Percentiles rank a stretch among this genome's conserved stretches.
Evolutionary conservation across 345 rosid genomes (phyloP).

Genomic region (Acer saccharum): DNA sequence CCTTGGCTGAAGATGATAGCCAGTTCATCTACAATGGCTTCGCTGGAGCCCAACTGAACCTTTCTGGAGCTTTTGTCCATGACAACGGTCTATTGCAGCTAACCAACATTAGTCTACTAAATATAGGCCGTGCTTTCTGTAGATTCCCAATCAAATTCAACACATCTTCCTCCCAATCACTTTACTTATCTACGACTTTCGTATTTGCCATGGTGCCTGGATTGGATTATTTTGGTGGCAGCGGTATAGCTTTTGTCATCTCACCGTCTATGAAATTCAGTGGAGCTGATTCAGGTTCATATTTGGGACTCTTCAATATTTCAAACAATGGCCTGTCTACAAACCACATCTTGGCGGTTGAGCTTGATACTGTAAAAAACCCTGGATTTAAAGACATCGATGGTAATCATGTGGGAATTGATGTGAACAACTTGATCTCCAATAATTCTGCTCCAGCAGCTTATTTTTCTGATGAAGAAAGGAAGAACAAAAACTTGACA

Average conservation of each 20-base stretch:
- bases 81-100: constrained; percentile 59
- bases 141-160: neutral
- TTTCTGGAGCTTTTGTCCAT: constrained; percentile 24
- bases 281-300: constrained; percentile 15
- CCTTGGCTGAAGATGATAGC: neutral
- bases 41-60: neutral
- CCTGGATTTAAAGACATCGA: too few species aligned
- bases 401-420: too few species aligned
- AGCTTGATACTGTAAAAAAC: constrained; percentile 25
- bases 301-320: constrained; percentile 25
- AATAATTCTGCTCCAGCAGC: too few species aligned
- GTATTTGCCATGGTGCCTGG: constrained; percentile 43
- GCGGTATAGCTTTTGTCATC: constrained; percentile 45
- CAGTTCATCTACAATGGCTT: neutral
- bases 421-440: too few species aligned
- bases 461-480: too few species aligned
- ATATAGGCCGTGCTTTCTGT: constrained; percentile 1
- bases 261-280: constrained; percentile 22
- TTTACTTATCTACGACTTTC: constrained; percentile 43
- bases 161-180: neutral
- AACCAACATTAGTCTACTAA: constrained; percentile 40
- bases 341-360: constrained; percentile 34
- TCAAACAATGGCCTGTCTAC: constrained; percentile 20
- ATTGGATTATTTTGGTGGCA: too few species aligned
- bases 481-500: too few species aligned